Percentiles rank a stretch among this genome's conserved stretches.
Conservation (phyloP, 148 eudicot species). For the Vaccinium myrtillus region DNA sequence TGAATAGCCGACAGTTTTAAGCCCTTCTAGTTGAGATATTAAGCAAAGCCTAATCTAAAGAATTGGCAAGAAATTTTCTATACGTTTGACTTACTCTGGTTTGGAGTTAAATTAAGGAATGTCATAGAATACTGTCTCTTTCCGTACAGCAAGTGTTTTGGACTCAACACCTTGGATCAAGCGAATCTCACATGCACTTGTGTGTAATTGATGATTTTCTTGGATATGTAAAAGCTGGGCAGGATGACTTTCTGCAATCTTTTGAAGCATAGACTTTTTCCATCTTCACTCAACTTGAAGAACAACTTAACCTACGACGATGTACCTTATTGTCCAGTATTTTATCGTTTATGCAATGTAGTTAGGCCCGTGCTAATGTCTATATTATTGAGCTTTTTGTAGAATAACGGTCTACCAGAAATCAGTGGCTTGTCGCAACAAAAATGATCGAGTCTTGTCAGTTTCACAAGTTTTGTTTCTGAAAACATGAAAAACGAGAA, state of each 20-base stretch:
- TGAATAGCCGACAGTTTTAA: not conserved
- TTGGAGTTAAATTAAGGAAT: not conserved
- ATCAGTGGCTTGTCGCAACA: not conserved
- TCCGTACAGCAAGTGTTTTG: not conserved
- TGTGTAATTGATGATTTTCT: not conserved
- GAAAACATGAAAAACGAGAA: not conserved
- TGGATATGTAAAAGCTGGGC: not conserved
- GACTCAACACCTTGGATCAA: not conserved
- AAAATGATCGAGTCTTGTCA: not conserved
- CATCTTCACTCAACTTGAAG: conserved; percentile 6
- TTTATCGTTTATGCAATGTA: not conserved
- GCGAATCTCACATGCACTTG: not conserved
- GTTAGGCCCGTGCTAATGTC: not conserved
- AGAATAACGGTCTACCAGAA: not conserved
- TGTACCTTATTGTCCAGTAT: not conserved
- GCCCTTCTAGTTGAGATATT: not conserved
- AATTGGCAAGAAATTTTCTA: not conserved
- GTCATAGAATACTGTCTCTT: not conserved
- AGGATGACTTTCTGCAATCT: not conserved
- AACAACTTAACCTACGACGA: not conserved
- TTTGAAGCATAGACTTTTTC: not conserved
- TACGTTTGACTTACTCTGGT: not conserved
- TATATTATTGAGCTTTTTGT: not conserved
- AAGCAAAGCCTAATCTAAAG: not conserved
- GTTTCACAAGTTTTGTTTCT: not conserved